phyloP scores from a whole-genome alignment of 192 early-diverging fungal species.

The Umbelopsis sp. region DNA sequence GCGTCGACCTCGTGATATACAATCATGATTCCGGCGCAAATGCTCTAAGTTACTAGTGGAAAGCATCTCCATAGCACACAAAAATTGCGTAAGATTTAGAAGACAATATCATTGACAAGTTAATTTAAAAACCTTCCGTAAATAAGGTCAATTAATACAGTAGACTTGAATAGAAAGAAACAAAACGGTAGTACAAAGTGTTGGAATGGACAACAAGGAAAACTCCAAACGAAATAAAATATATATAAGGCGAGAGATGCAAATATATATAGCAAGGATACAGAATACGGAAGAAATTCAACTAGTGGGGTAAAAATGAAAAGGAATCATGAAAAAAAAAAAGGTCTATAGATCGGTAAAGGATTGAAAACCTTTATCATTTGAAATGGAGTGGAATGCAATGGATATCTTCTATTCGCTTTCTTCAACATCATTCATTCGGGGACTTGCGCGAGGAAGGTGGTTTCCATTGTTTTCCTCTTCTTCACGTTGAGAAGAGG shows the following conservation, averaged over 20 bases:
- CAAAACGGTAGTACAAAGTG: background rate
- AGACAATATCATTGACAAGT: background rate
- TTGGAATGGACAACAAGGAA: background rate
- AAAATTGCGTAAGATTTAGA: too few species aligned
- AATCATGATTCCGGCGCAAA: too few species aligned
- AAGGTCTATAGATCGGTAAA: background rate
- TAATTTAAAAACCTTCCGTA: background rate
- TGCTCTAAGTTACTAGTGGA: too few species aligned
- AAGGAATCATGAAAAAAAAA: too few species aligned
- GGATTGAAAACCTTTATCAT: background rate
- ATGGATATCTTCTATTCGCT: background rate
- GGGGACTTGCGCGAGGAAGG: background rate
- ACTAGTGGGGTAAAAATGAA: too few species aligned
- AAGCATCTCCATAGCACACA: too few species aligned
- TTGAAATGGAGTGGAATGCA: background rate
- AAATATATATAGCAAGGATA: background rate
- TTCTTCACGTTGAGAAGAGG: background rate
- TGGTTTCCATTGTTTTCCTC: background rate
- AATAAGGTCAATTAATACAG: background rate
- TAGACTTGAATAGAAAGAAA: background rate
- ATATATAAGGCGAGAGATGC: background rate
- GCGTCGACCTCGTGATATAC: too few species aligned
- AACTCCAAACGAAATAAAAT: too few species aligned
- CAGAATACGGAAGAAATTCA: too few species aligned
- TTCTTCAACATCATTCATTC: background rate